Conservation (phyloP, 768 basidiomycete genomes). For the Leccinum barrowsii region DNA sequence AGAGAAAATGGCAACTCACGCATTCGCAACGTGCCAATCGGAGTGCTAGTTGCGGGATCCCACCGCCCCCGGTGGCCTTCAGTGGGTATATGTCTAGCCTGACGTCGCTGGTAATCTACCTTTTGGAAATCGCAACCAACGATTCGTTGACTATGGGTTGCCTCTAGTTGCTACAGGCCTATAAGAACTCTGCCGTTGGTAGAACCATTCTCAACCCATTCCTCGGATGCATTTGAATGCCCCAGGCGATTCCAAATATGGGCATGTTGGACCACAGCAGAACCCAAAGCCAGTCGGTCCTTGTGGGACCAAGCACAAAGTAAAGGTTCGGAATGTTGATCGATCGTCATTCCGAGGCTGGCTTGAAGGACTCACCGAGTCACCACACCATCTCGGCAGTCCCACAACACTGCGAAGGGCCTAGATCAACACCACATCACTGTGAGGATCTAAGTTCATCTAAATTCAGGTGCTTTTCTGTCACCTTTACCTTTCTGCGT, state of each 20-base stretch:
- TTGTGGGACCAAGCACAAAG: conserved; percentile 13
- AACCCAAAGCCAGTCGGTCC: conserved; percentile 5
- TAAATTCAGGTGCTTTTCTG: conserved; percentile 2
- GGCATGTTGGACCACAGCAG: conserved; percentile 9
- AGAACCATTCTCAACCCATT: background rate
- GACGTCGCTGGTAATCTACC: background rate
- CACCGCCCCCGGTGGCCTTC: background rate
- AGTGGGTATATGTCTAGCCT: background rate
- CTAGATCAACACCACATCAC: conserved; percentile 4
- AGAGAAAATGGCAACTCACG: background rate
- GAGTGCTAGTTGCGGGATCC: background rate
- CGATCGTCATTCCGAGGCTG: conserved; percentile 11
- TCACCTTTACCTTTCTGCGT: conserved; percentile 6
- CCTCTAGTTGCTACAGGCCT: background rate
- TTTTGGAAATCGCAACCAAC: background rate
- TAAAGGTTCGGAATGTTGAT: conserved; percentile 17
- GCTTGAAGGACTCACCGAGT: conserved; percentile 11
- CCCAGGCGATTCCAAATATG: conserved; percentile 9
- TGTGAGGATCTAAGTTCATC: conserved; percentile 9
- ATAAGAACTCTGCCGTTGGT: background rate
- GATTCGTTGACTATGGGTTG: background rate
- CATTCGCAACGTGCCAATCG: background rate
- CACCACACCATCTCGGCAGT: conserved; percentile 12
- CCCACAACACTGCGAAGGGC: conserved; percentile 13
- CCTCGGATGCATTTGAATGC: conserved; percentile 4